Base-by-base conservation (phyloP, 768 basidiomycete species). In the Boletus insuetus region DNA sequence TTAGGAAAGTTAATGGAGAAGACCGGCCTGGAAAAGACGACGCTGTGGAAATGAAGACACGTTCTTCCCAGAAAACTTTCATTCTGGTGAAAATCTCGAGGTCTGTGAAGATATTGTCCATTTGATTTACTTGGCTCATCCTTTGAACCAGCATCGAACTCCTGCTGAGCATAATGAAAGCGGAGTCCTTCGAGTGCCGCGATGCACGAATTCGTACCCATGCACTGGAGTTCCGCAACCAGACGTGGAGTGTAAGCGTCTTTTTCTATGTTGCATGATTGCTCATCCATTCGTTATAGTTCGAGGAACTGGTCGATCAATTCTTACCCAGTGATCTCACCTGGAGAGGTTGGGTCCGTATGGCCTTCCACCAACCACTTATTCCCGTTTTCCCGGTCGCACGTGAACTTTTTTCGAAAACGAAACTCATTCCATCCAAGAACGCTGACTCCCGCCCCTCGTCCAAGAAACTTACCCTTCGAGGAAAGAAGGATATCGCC, bases 41-140 rank as follows among this genome's bases (percentile, higher is more conserved):
- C 64, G 87, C 88, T 3, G 81, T 82, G n/a, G 85, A 88, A 65
- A 91, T 91, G 89, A 89, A 85, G 67, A 82, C 79, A 13, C 82
- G 94, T 8, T 91, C 93, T 1, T 81, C 83, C 0, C 82, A 86
- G 69, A 93, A 93, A 62, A 93, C 85, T 7, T 96, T 95, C 62
- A 82, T 94, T 43, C 76, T 84, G 40, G 87, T 96, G 51, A 79
- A 80, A 62, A 80, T 96, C 19, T 80, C 85, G 13, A 89, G 87
- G 87, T 83, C 59, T 39, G 74, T 63, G 42, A 41, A 37, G 35
- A 35, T 14, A 35, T 14, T 19, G 5, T 4, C 4, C 6, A 49
- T 11, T 32, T 40, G 48, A n/a, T 55, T 10, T 57, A 59, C n/a
- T 62, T 41, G 60, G 50, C 58, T 67, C 40, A 69, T 48, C 39